Conservation (phyloP, 257 asterid species). For the Solanum medicagineum region DNA sequence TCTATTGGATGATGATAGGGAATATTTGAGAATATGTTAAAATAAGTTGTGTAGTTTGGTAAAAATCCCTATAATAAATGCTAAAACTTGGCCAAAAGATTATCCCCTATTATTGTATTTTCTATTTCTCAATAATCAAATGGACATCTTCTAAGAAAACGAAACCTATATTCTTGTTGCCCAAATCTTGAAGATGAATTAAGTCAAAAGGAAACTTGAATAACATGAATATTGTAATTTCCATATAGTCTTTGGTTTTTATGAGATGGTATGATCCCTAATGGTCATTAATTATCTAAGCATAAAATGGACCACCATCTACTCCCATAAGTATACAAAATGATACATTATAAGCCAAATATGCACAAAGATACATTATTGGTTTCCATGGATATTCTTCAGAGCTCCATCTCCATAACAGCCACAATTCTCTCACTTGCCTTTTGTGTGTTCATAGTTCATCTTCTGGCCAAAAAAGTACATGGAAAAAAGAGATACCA, state of each 20-base stretch:
- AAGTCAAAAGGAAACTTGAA: background rate
- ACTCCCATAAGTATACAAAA: background rate
- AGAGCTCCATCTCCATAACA: slow-evolving; percentile 3
- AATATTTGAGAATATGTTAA: too few species aligned
- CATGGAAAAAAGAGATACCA: slow-evolving; percentile 27
- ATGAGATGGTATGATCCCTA: background rate
- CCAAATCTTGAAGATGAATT: background rate
- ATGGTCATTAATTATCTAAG: background rate
- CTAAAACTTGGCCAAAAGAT: too few species aligned
- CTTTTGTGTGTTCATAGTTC: slow-evolving; percentile 3
- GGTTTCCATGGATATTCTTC: slow-evolving; percentile 2
- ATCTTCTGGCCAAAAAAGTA: slow-evolving; percentile 6
- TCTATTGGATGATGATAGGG: too few species aligned
- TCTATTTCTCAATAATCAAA: background rate
- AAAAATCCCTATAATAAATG: too few species aligned
- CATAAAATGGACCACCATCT: background rate
- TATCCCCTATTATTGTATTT: background rate
- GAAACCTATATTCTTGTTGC: background rate
- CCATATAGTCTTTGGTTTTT: too few species aligned
- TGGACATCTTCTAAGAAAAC: background rate
- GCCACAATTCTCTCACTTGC: slow-evolving; percentile 6
- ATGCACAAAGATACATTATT: background rate
- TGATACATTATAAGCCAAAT: background rate
- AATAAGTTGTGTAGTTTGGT: too few species aligned
- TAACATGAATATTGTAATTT: background rate